These are phyloP conservation scores for Rhodotorula glutinis DNA, from an alignment of 1,284 basidiomycete species.

Conservation along the genomic window DNA sequence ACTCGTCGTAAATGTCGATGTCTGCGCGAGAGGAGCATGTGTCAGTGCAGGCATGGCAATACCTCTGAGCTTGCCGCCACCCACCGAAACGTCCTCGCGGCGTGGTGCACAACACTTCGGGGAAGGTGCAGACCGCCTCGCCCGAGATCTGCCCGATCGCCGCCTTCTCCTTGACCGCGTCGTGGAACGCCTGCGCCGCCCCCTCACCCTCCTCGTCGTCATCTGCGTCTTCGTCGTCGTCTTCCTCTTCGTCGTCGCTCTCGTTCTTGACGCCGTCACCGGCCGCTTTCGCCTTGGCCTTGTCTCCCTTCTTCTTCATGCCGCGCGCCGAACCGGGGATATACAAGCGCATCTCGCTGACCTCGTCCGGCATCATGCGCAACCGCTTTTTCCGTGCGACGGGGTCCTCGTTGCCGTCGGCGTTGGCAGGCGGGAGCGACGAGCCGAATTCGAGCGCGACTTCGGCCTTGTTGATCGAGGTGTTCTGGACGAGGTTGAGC, in stretches of 20 bases:
- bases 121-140: conserved; percentile 90
- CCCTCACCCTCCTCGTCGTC: conserved; percentile 58
- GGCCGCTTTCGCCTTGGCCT: conserved; percentile 59
- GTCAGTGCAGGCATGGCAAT: too few relatives aligned
- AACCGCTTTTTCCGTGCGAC: conserved; percentile 35
- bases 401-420: conserved; percentile 29
- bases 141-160: conserved; percentile 90
- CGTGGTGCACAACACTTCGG: conserved; percentile 93
- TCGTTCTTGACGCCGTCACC: conserved; percentile 49
- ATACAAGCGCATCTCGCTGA: conserved; percentile 94
- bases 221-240: conserved; percentile 50
- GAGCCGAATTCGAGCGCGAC: conserved; percentile 90
- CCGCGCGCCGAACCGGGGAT: conserved; percentile 69
- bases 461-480: conserved; percentile 96
- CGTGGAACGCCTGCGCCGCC: conserved; percentile 95
- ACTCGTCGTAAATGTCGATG: conserved; percentile 95
- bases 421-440: conserved; percentile 44
- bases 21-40: conserved; percentile 58
- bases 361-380: conserved; percentile 61
- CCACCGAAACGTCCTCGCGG: conserved; percentile 53
- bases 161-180: conserved; percentile 92
- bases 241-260: conserved; percentile 51
- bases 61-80: neutral
- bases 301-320: conserved; percentile 41
- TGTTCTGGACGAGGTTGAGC: conserved; percentile 83